Percentiles rank a stretch among this genome's conserved stretches.
Evolutionary conservation across 2,329 filamentous ascomycete species (phyloP).

Genomic region (Rhynchosporium agropyri): DNA sequence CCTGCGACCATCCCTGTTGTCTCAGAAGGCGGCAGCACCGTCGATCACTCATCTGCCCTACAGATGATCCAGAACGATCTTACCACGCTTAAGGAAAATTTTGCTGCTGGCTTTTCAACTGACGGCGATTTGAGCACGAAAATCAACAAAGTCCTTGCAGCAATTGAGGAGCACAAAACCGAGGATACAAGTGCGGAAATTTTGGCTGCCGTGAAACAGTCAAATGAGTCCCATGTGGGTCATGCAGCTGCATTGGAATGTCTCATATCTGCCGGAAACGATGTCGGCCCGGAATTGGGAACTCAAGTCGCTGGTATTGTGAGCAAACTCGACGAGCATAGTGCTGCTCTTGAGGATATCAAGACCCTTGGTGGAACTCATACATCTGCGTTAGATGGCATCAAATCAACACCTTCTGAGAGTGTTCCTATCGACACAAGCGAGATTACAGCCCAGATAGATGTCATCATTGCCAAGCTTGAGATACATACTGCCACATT

Average conservation of each 20-base stretch:
- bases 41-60: conserved; percentile 23
- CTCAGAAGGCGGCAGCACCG: conserved; percentile 8
- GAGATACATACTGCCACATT: conserved; percentile 23
- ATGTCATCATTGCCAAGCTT: conserved; percentile 17
- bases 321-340: conserved; percentile 21
- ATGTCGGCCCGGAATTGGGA: conserved; percentile 8
- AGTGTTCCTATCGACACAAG: background rate
- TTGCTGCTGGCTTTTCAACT: conserved; percentile 31
- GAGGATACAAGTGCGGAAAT: conserved; percentile 34
- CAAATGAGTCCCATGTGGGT: conserved; percentile 35
- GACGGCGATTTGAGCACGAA: conserved; percentile 33
- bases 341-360: conserved; percentile 18
- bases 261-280: conserved; percentile 22
- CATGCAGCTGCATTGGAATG: conserved; percentile 30
- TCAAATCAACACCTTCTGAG: conserved; percentile 2
- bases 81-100: conserved; percentile 32
- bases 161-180: conserved; percentile 32
- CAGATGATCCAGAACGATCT: conserved; percentile 29
- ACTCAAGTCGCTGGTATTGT: conserved; percentile 20
- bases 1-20: conserved; percentile 17
- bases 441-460: conserved; percentile 16
- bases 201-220: conserved; percentile 36
- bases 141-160: conserved; percentile 32
- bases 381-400: conserved; percentile 23
- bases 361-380: conserved; percentile 18